Evolutionary conservation across 2,329 filamentous ascomycete species (phyloP).

Genomic region (Aspergillus sp.): DNA sequence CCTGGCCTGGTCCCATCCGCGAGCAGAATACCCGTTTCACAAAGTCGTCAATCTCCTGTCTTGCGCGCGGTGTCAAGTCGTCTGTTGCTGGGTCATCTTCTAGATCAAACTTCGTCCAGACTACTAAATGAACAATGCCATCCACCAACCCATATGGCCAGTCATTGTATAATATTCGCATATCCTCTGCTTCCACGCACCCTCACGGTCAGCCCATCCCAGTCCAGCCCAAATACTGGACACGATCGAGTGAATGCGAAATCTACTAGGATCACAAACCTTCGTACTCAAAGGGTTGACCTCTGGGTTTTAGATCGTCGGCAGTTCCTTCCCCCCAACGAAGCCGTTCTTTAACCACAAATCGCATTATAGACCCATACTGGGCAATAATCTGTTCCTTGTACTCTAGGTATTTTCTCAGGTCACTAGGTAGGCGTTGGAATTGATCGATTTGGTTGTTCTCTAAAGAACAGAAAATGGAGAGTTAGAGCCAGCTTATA

Average conservation of each 20-base stretch:
- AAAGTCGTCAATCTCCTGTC: slow-evolving; percentile 67
- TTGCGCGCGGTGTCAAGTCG: slow-evolving; percentile 65
- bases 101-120: slow-evolving; percentile 89
- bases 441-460: slow-evolving; percentile 74
- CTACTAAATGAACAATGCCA: slow-evolving; percentile 77
- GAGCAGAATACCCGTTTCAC: slow-evolving; percentile 66
- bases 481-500: neutral
- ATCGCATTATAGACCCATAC: slow-evolving; percentile 76
- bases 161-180: slow-evolving; percentile 81
- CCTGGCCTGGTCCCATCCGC: slow-evolving; percentile 43
- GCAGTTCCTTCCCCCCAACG: slow-evolving; percentile 59
- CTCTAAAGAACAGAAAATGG: slow-evolving; percentile 31
- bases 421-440: slow-evolving; percentile 71
- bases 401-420: slow-evolving; percentile 75
- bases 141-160: slow-evolving; percentile 88
- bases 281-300: slow-evolving; percentile 33
- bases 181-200: slow-evolving; percentile 49
- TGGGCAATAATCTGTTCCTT: slow-evolving; percentile 61
- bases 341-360: slow-evolving; percentile 69
- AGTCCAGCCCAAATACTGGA: neutral
- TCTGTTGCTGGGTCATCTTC: slow-evolving; percentile 66
- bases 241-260: neutral
- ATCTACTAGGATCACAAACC: slow-evolving; percentile 24
- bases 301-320: slow-evolving; percentile 33
- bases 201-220: neutral